Percentiles rank a stretch among this genome's conserved stretches.
These are phyloP conservation scores for Thielaviopsis ethacetica DNA, from an alignment of 2,329 filamentous ascomycete species.

Conservation along the genomic window DNA sequence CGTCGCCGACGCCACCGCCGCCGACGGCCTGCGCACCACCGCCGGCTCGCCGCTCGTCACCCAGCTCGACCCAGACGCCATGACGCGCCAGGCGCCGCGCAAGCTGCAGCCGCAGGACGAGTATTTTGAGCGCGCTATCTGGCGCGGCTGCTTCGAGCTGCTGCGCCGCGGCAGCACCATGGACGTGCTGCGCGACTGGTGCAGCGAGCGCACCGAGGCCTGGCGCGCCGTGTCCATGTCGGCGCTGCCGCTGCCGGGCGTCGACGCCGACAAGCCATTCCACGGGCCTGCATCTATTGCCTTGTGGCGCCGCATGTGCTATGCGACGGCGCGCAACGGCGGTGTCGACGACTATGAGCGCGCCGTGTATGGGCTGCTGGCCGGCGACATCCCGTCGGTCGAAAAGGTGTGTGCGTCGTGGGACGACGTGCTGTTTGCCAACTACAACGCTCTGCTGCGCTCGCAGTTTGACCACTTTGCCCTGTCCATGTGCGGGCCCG, in stretches of 20 bases:
- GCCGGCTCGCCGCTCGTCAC: slow-evolving; percentile 56
- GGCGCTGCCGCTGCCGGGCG: slow-evolving; percentile 43
- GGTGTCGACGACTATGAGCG: slow-evolving; percentile 63
- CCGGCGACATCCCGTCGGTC: slow-evolving; percentile 65
- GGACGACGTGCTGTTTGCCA: slow-evolving; percentile 75
- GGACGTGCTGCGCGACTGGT: slow-evolving; percentile 68
- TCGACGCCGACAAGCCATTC: slow-evolving; percentile 26
- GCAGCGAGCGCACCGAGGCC: slow-evolving; percentile 64
- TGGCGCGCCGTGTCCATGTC: slow-evolving; percentile 81
- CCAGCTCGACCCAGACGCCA: slow-evolving; percentile 81
- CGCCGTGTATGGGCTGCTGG: slow-evolving; percentile 81
- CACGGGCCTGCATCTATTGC: slow-evolving; percentile 27
- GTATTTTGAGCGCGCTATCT: slow-evolving; percentile 77
- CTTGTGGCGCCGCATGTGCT: slow-evolving; percentile 69
- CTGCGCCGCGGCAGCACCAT: slow-evolving; percentile 67
- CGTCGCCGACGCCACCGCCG: slow-evolving; percentile 37
- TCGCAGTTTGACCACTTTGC: slow-evolving; percentile 64
- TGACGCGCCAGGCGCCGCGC: slow-evolving; percentile 58
- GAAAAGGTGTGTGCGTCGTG: slow-evolving; percentile 61
- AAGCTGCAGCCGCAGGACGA: slow-evolving; percentile 68
- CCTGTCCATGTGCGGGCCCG: slow-evolving; percentile 35
- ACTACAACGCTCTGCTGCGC: slow-evolving; percentile 74
- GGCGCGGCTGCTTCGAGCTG: slow-evolving; percentile 89
- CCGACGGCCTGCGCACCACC: slow-evolving; percentile 38
- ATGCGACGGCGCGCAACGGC: slow-evolving; percentile 50